Evolutionary conservation across 2,329 filamentous ascomycete species (phyloP).

Genomic region (Blumeria hordei): DNA sequence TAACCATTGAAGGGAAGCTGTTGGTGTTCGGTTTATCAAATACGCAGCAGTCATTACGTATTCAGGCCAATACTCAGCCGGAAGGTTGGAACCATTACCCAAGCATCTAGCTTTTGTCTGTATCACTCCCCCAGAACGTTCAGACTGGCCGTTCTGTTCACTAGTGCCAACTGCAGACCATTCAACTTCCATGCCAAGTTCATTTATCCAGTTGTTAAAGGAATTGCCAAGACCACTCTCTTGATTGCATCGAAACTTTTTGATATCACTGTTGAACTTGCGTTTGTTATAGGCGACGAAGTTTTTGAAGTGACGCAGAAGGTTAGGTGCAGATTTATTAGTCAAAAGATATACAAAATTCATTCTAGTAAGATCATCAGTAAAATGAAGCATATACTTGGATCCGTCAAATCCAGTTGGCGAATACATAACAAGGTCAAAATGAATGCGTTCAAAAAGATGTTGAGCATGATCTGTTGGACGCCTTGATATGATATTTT

Average conservation of each 20-base stretch:
- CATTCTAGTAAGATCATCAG: neutral
- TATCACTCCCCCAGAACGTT: neutral
- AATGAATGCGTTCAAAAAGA: neutral
- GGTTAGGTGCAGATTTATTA: neutral
- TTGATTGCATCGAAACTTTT: too few relatives aligned
- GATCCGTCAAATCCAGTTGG: neutral
- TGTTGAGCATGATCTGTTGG: neutral
- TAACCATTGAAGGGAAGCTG: too few relatives aligned
- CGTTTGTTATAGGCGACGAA: too few relatives aligned
- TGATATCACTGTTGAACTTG: too few relatives aligned
- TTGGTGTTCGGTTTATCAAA: too few relatives aligned
- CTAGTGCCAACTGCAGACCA: neutral
- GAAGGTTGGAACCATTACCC: neutral
- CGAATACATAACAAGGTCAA: neutral
- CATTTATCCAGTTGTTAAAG: neutral
- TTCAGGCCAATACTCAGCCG: neutral
- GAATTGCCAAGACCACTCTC: too few relatives aligned
- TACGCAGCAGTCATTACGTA: too few relatives aligned
- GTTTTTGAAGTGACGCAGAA: neutral
- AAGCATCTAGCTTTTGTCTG: neutral
- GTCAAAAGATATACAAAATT: neutral
- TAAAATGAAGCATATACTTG: neutral
- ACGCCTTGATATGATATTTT: neutral
- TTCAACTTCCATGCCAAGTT: neutral
- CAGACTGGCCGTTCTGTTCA: neutral